A percentile compares a stretch with the other conserved stretches of the same genome.
These are phyloP conservation scores for Metarhizium sp. DNA, from an alignment of 2,329 filamentous ascomycete species.

Conservation along the genomic window DNA sequence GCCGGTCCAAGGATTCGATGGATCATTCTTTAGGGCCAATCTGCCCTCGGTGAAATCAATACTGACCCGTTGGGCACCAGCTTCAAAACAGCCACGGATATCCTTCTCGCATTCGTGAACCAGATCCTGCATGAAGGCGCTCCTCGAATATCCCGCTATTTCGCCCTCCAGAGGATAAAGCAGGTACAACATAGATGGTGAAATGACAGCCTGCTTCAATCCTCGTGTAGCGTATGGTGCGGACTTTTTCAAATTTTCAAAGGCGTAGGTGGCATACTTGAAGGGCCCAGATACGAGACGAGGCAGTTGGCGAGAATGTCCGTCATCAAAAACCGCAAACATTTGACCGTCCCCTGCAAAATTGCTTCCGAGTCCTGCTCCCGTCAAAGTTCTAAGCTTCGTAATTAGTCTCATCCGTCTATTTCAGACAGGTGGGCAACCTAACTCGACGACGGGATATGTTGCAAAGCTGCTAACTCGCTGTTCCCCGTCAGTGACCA, in stretches of 20 bases:
- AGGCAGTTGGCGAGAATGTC: conserved; percentile 8
- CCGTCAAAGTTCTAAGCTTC: conserved; percentile 5
- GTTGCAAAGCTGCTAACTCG: conserved; percentile 8
- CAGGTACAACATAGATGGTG: conserved; percentile 7
- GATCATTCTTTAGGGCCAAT: conserved; percentile 6
- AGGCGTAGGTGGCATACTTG: conserved; percentile 7
- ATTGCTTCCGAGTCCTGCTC: conserved; percentile 4
- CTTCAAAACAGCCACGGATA: conserved; percentile 7
- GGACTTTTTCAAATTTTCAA: conserved; percentile 5
- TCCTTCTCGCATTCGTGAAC: conserved; percentile 9
- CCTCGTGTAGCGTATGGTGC: conserved; percentile 3
- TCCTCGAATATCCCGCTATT: conserved; percentile 6
- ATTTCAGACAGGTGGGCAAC: background rate
- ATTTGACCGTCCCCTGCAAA: conserved; percentile 7
- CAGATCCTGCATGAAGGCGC: conserved; percentile 6
- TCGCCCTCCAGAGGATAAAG: conserved; percentile 5
- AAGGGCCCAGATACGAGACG: conserved; percentile 7
- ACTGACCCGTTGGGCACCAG: conserved; percentile 7
- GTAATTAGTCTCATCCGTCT: background rate
- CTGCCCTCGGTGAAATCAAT: conserved; percentile 10
- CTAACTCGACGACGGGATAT: conserved; percentile 7
- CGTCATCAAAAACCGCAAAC: conserved; percentile 8
- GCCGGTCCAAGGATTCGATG: conserved; percentile 4
- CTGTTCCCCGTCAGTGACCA: conserved; percentile 9
- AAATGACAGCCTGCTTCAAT: conserved; percentile 8